Evolutionary conservation across 768 basidiomycete genomes (phyloP).

Genomic region (Podaxis mareebaensis): DNA sequence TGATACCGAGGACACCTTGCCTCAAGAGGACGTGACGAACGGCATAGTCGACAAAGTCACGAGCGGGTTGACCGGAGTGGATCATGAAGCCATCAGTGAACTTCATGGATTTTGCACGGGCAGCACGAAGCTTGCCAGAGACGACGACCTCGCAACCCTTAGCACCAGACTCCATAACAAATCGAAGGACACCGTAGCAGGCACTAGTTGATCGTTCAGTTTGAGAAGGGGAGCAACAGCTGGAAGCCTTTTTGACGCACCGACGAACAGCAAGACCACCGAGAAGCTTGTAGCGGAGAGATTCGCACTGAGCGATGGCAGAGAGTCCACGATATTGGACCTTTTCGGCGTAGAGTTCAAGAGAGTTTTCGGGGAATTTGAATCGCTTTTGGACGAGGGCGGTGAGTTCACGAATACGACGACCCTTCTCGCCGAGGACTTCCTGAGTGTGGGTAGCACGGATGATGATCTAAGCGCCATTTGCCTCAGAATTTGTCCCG

Average conservation of each 20-base stretch:
- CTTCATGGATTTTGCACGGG: constrained; percentile 99
- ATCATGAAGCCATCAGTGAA: constrained; percentile 99
- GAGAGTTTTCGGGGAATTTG: constrained; percentile 98
- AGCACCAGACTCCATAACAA: constrained; percentile 99
- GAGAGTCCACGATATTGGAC: constrained; percentile 98
- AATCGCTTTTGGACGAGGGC: constrained; percentile 98
- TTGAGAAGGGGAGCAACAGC: neutral
- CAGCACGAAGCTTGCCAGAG: constrained; percentile 98
- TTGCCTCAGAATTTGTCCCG: constrained; percentile 8
- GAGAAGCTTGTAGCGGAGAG: constrained; percentile 96
- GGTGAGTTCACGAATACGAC: constrained; percentile 98
- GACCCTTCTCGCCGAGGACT: constrained; percentile 98
- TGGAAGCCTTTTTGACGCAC: constrained; percentile 44
- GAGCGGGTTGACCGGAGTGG: constrained; percentile 96
- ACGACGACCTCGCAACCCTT: constrained; percentile 99
- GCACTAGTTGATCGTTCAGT: constrained; percentile 23
- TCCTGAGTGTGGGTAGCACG: constrained; percentile 99
- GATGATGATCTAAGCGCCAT: constrained; percentile 82
- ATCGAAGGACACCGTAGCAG: constrained; percentile 99
- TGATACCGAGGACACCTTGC: constrained; percentile 99
- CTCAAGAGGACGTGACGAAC: constrained; percentile 97
- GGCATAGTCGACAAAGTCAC: constrained; percentile 96
- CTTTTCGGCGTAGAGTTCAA: constrained; percentile 99
- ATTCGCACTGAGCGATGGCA: constrained; percentile 98
- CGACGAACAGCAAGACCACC: constrained; percentile 99